Percentiles rank a stretch among this genome's conserved stretches.
Conservation (phyloP, 208 protist species). For the Trypanosoma mega region DNA sequence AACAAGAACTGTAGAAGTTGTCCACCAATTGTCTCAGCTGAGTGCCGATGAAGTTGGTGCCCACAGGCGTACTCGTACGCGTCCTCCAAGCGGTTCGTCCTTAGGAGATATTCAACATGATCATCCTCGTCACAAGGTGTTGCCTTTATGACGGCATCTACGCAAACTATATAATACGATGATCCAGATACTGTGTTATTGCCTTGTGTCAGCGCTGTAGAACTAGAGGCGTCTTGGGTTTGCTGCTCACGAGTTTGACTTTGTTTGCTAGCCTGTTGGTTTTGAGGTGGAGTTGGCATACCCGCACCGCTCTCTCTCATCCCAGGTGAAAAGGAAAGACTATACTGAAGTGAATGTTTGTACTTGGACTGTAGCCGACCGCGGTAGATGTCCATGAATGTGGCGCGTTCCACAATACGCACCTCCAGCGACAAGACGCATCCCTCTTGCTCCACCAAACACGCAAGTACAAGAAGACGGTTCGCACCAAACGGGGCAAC, state of each 20-base stretch:
- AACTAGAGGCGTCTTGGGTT: not conserved
- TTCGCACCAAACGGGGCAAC: conserved; percentile 52
- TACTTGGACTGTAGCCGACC: conserved; percentile 46
- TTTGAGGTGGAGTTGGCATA: not conserved
- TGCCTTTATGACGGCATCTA: conserved; percentile 52
- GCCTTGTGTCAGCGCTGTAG: not conserved
- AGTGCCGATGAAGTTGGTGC: conserved; percentile 28
- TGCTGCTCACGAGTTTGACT: not conserved
- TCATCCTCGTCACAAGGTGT: conserved; percentile 55
- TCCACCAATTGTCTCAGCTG: conserved; percentile 18
- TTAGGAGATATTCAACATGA: conserved; percentile 62
- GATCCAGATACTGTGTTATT: conserved; percentile 7
- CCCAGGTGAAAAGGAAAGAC: conserved; percentile 29
- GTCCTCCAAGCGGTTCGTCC: conserved; percentile 26
- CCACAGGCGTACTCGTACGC: conserved; percentile 51
- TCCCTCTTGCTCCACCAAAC: conserved; percentile 39
- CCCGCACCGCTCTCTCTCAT: not conserved
- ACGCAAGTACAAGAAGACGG: conserved; percentile 52
- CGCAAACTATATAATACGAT: conserved; percentile 55
- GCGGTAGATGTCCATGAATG: conserved; percentile 50
- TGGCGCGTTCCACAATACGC: conserved; percentile 58
- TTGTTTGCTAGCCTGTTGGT: not conserved
- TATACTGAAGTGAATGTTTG: conserved; percentile 65
- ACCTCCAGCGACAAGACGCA: conserved; percentile 59
- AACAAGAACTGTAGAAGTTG: conserved; percentile 19